Evolutionary conservation across 352 stramenopile species (phyloP).

Genomic region (Globisporangium viniferum): DNA sequence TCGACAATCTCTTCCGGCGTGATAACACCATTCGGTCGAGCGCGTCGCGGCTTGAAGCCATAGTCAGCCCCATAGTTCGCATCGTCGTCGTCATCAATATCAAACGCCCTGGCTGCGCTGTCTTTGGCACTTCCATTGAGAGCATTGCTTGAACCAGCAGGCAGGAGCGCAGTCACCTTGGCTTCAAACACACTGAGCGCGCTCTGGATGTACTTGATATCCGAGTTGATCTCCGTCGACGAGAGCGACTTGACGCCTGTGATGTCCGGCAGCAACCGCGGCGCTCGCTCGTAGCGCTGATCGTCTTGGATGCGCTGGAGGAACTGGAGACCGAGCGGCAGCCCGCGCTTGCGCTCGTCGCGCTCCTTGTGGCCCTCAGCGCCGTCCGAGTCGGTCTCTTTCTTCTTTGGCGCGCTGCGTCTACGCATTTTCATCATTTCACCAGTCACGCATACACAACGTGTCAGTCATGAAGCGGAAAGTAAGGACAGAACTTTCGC

Average conservation of each 20-base stretch:
- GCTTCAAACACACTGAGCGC: constrained; percentile 47
- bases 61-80: not conserved
- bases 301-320: constrained; percentile 34
- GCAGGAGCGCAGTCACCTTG: constrained; percentile 19
- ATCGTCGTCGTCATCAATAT: constrained; percentile 3
- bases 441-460: constrained; percentile 5
- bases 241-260: constrained; percentile 51
- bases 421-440: constrained; percentile 18
- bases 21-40: constrained; percentile 44
- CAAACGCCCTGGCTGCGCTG: not conserved
- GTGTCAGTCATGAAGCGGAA: not conserved
- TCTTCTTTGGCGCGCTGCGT: constrained; percentile 50
- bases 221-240: constrained; percentile 40
- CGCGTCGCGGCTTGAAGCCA: constrained; percentile 7
- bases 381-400: constrained; percentile 30
- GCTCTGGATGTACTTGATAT: constrained; percentile 60
- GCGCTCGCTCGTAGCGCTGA: constrained; percentile 41
- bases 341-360: constrained; percentile 13
- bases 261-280: constrained; percentile 54
- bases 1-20: constrained; percentile 74
- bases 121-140: constrained; percentile 2
- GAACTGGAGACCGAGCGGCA: constrained; percentile 25
- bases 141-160: constrained; percentile 6
- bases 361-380: constrained; percentile 18
- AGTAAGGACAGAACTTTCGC: not conserved